phyloP scores from a whole-genome alignment of 75 land plant species.

The Picea sitchensis region DNA sequence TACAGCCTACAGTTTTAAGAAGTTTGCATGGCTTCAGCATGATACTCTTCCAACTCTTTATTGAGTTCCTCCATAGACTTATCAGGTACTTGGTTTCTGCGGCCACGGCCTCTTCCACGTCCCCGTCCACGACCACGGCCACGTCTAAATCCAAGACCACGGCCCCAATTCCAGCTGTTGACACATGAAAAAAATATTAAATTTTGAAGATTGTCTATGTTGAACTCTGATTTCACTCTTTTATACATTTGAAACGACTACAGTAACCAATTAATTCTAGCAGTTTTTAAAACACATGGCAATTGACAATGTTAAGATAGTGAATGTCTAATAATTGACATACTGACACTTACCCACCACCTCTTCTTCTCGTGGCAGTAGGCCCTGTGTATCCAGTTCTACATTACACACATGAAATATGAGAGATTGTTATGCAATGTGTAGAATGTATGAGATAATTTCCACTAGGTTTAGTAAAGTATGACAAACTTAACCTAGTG shows the following conservation, averaged over 20 bases:
- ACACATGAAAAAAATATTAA: neutral
- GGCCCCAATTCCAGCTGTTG: conserved; percentile 1
- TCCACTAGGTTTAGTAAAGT: neutral
- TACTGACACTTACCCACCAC: neutral
- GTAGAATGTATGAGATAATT: neutral
- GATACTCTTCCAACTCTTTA: conserved; percentile 32
- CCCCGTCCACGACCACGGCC: conserved; percentile 25
- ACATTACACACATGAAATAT: neutral
- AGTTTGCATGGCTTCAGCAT: conserved; percentile 38
- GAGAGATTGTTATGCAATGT: neutral
- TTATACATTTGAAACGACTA: neutral
- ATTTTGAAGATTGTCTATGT: neutral
- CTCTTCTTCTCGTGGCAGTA: conserved; percentile 5
- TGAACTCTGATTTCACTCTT: too few species aligned
- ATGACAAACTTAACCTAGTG: too few species aligned
- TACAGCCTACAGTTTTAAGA: neutral
- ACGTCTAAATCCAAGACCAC: conserved; percentile 25
- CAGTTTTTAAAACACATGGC: neutral
- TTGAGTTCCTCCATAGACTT: conserved; percentile 33
- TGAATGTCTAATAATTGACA: neutral
- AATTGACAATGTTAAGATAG: too few species aligned
- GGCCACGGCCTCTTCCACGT: conserved; percentile 20
- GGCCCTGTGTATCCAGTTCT: conserved; percentile 1
- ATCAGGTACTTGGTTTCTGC: neutral
- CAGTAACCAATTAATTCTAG: neutral